Conservation (phyloP, 352 stramenopile species). For the Globisporangium viniferum region DNA sequence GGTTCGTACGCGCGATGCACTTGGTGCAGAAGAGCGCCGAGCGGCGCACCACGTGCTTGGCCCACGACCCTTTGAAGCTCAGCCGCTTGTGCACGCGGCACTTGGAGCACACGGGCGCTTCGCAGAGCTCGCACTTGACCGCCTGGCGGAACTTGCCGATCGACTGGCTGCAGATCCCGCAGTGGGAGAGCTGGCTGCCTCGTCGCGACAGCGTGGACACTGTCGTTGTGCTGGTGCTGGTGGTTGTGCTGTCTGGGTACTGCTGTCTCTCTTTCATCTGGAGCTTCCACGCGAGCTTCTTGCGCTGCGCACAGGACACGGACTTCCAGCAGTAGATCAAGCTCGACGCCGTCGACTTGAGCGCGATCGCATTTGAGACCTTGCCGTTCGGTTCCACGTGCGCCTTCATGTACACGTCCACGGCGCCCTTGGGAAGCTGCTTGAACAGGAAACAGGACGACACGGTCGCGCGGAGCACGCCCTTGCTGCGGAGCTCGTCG, state of each 20-base stretch:
- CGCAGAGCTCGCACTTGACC: conserved; percentile 15
- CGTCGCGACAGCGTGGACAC: not conserved
- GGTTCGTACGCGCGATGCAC: conserved; percentile 11
- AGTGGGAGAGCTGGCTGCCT: conserved; percentile 11
- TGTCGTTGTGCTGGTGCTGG: not conserved
- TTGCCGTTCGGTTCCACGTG: conserved; percentile 23
- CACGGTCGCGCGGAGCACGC: conserved; percentile 32
- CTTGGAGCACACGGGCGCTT: conserved; percentile 13
- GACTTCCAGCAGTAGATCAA: conserved; percentile 32
- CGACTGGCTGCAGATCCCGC: conserved; percentile 8
- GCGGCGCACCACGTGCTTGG: conserved; percentile 4
- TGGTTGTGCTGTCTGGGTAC: not conserved
- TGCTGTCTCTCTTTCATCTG: not conserved
- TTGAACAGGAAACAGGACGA: conserved; percentile 42
- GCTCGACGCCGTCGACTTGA: conserved; percentile 19
- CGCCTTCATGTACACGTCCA: conserved; percentile 30
- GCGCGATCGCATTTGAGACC: conserved; percentile 20
- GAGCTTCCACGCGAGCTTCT: conserved; percentile 31
- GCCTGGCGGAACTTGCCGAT: conserved; percentile 12
- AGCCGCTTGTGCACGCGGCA: conserved; percentile 14
- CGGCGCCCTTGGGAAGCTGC: conserved; percentile 20
- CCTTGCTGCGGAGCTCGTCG: conserved; percentile 27
- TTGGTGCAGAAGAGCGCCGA: conserved; percentile 7
- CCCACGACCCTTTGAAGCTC: conserved; percentile 3
- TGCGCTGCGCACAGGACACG: conserved; percentile 28